Evolutionary conservation across 371 early-diverging fungal species (phyloP), one percentile per base, ranked within the genome.

Genomic region (Mucor irregularis): DNA sequence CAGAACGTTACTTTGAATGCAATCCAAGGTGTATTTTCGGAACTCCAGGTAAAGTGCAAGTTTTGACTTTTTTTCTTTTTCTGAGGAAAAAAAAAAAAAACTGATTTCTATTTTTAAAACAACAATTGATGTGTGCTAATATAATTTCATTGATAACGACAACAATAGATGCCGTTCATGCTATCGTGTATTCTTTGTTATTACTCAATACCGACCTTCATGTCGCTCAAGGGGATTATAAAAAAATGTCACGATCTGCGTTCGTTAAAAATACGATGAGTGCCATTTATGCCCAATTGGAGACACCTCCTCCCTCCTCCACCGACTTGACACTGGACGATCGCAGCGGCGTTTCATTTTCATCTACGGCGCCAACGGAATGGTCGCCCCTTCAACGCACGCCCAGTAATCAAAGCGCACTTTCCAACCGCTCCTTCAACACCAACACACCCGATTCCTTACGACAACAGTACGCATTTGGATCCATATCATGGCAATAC

Each of bases 151-250:
- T 1, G 16, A 29, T 19, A 16, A 10, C 16, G 3, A n/a, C 29
- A 4, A 29, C 17, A 24, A 42, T 68, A 34, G 70, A 86, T 51
- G 89, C 88, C n/a, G 90, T 92, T 0, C 87, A 96, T 58, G 87
- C 89, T 10, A 83, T 93, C 51, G 74, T 89, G 0, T 94, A 90
- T 60, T 93, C 94, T 7, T 48, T 93, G 3, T 69, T 96, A 51
- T 68, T 96, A 44, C 82, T 96, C 13, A 95, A 95, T 66, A 96
- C 96, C 4, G 96, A 96, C 65, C 78, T 95, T 30, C 90, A 93
- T 62, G 81, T 89, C 35, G 91, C 91, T 19, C 83, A 86, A 48
- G 73, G 73, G 1, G 82, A 79, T 25, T 65, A 68, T 29, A 80
- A 78, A 6, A 80, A 73, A 31, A 85, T 85, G 83, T 76, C 85